These are phyloP conservation scores for Nakazawaea ernobii DNA, from an alignment of 805 yeast species.

Conservation along the genomic window DNA sequence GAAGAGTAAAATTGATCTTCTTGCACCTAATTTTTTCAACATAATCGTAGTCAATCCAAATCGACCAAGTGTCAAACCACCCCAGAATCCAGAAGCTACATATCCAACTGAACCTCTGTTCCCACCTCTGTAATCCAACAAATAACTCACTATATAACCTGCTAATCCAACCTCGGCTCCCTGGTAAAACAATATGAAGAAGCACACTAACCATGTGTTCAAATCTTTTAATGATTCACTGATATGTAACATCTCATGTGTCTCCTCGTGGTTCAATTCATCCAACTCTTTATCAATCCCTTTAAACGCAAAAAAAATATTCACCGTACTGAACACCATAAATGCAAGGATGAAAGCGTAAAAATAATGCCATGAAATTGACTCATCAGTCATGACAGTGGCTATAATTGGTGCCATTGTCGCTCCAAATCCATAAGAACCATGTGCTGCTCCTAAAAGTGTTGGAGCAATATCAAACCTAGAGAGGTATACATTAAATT, in stretches of 20 bases:
- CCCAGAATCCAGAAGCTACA: slow-evolving; percentile 70
- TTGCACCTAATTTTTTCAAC: slow-evolving; percentile 33
- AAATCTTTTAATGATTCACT: slow-evolving; percentile 24
- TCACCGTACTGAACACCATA: slow-evolving; percentile 27
- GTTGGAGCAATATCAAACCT: slow-evolving; percentile 47
- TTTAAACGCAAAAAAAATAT: slow-evolving; percentile 37
- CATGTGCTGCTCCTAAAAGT: slow-evolving; percentile 61
- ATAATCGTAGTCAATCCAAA: slow-evolving; percentile 38
- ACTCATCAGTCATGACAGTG: slow-evolving; percentile 43
- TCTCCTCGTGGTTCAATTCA: slow-evolving; percentile 24
- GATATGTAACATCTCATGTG: slow-evolving; percentile 8
- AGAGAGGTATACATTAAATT: slow-evolving; percentile 45
- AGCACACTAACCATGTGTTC: slow-evolving; percentile 43
- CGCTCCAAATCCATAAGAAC: slow-evolving; percentile 68
- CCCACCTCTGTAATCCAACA: slow-evolving; percentile 51
- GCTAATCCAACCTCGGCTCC: slow-evolving; percentile 69
- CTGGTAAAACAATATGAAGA: slow-evolving; percentile 54
- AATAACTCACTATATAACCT: slow-evolving; percentile 64
- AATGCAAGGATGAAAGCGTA: slow-evolving; percentile 40
- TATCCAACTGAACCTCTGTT: slow-evolving; percentile 45
- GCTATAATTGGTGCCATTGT: slow-evolving; percentile 63
- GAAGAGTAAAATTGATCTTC: slow-evolving; percentile 36
- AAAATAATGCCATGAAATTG: slow-evolving; percentile 46
- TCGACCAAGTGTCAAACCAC: slow-evolving; percentile 64
- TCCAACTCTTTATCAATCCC: slow-evolving; percentile 41